A percentile compares a stretch with the other conserved stretches of the same genome.
Evolutionary conservation across 2,329 filamentous ascomycete genomes (phyloP).

Genomic region (Fusarium staphyleae): DNA sequence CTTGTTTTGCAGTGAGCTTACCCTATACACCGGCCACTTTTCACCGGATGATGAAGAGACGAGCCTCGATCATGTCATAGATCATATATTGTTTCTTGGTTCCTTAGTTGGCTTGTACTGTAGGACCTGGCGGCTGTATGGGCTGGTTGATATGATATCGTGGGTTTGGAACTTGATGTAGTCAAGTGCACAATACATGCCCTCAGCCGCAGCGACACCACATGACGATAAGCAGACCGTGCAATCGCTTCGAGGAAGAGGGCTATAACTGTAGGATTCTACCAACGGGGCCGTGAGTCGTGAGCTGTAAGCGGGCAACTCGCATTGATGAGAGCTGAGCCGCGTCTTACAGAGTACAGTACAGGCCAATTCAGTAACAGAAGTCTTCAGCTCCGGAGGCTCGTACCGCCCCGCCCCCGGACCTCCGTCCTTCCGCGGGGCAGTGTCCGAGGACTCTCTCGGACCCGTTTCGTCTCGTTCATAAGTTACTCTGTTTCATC

Average conservation of each 20-base stretch:
- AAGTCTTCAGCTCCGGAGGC: not conserved
- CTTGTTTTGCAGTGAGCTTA: conserved; percentile 9
- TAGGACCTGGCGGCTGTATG: not conserved
- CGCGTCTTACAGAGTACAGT: no score
- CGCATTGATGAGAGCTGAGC: no score
- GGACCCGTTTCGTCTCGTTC: conserved; percentile 1
- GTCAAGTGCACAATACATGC: not conserved
- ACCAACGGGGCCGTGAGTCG: no score
- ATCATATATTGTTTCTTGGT: not conserved
- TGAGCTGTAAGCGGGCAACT: no score
- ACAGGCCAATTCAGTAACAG: no score
- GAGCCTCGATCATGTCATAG: no score
- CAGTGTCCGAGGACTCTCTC: conserved; percentile 13
- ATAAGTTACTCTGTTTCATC: not conserved
- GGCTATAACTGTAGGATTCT: no score
- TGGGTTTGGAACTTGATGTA: not conserved
- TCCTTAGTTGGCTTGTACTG: not conserved
- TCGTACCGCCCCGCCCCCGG: conserved; percentile 3
- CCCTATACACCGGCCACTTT: no score
- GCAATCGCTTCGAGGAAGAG: no score
- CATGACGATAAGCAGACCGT: no score
- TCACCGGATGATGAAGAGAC: no score
- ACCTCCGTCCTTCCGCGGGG: conserved; percentile 25
- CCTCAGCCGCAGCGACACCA: no score
- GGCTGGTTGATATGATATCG: conserved; percentile 2